These are phyloP conservation scores for Triadica sebifera DNA, from an alignment of 345 rosid species.

Conservation along the genomic window DNA sequence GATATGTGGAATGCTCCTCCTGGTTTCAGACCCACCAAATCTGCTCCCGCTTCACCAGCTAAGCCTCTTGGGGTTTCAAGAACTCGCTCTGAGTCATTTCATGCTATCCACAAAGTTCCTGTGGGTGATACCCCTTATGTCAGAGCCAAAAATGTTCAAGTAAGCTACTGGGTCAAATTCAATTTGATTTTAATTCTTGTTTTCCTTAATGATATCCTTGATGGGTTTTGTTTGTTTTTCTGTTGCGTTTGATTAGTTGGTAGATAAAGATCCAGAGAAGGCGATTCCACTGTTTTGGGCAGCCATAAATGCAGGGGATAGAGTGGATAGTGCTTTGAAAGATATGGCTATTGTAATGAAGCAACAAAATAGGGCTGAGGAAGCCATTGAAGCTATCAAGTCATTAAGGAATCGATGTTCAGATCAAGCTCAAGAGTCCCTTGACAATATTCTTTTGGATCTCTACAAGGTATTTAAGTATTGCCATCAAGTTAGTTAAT, in stretches of 20 bases:
- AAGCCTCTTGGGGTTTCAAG: conserved; percentile 81
- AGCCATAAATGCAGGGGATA: conserved; percentile 88
- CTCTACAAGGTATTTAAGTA: conserved; percentile 66
- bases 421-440: conserved; percentile 96
- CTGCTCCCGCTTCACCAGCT: conserved; percentile 88
- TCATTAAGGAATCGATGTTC: conserved; percentile 75
- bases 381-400: conserved; percentile 95
- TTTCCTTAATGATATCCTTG: not conserved
- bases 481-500: not conserved
- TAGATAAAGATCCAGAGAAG: conserved; percentile 88
- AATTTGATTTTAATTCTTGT: not conserved
- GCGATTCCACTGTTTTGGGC: conserved; percentile 95
- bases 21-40: conserved; percentile 83
- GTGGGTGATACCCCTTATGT: conserved; percentile 91
- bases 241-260: conserved; percentile 49
- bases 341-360: conserved; percentile 99
- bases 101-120: conserved; percentile 84
- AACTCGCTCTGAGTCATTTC: conserved; percentile 85
- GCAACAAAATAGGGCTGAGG: conserved; percentile 90
- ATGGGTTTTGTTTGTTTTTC: conserved; percentile 18
- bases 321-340: conserved; percentile 91
- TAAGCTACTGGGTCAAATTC: conserved; percentile 15
- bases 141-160: conserved; percentile 93
- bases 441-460: conserved; percentile 86
- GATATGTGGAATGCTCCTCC: conserved; percentile 82